These are phyloP conservation scores for Populus tomentosa DNA, from an alignment of 441 rosid genomes.

Conservation along the genomic window DNA sequence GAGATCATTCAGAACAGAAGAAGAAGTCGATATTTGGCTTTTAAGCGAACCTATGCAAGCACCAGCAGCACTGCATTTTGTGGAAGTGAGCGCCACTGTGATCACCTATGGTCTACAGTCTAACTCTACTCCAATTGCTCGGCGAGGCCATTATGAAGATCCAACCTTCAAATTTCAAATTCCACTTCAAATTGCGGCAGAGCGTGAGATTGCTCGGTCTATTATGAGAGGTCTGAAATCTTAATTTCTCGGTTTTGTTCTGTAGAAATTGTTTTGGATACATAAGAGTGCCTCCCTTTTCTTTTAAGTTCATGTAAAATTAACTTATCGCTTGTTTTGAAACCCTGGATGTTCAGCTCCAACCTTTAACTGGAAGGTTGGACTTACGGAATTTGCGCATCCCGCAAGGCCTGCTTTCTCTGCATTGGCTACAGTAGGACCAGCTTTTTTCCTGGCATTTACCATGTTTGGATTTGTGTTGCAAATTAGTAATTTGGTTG, in stretches of 20 bases:
- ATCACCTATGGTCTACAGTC: constrained; percentile 85
- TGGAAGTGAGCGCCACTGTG: constrained; percentile 40
- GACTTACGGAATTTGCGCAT: constrained; percentile 72
- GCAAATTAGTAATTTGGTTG: constrained; percentile 62
- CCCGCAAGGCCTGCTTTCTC: constrained; percentile 41
- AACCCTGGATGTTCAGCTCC: constrained; percentile 38
- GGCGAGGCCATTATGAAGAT: constrained; percentile 66
- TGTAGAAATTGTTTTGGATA: background rate
- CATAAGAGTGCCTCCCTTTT: background rate
- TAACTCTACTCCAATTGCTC: constrained; percentile 54
- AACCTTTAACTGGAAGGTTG: constrained; percentile 63
- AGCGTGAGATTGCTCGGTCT: constrained; percentile 90
- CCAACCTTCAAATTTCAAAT: constrained; percentile 83
- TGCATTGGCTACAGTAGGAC: constrained; percentile 44
- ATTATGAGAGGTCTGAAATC: constrained; percentile 53
- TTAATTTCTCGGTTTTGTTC: background rate
- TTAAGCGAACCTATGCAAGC: constrained; percentile 45
- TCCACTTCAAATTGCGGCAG: constrained; percentile 92
- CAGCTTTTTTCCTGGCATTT: constrained; percentile 80
- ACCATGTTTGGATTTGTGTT: constrained; percentile 88
- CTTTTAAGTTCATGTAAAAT: background rate
- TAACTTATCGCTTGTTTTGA: background rate
- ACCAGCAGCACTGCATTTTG: constrained; percentile 82
- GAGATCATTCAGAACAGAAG: constrained; percentile 52
- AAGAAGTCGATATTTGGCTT: constrained; percentile 80